Base-by-base conservation (phyloP, 2,329 filamentous ascomycete genomes). In the Tolypocladium amazonense region DNA sequence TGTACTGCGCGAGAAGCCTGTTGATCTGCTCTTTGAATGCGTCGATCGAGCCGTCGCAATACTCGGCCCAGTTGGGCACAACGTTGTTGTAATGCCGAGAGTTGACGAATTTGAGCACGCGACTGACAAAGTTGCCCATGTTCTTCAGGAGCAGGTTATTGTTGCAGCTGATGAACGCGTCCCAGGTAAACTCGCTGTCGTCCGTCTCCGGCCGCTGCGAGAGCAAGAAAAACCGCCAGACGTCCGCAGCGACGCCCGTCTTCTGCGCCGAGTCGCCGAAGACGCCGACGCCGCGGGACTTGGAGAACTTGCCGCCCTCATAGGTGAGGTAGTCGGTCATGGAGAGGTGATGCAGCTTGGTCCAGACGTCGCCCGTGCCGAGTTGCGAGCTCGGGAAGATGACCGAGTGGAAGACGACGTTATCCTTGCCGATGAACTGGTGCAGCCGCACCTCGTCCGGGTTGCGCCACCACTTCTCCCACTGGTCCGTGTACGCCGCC, bases 401-500 rank as follows among this genome's bases (percentile, higher is more conserved):
- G 68, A 96, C 89, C 52, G 88, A 89, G 77, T 96, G 92, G 65
- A 75, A 75, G 30, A 86, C 85, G 15, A 90, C 72, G 37, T 75
- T 75, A 67, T 78, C 74, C 69, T 96, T 97, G 76, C 92, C 92
- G 84, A 96, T 89, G 80, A 97, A 95, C 76, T 97, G 92, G 73
- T 94, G 96, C 14, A 97, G 83, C 69, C 88, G 84, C 55, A 97
- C 92, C 37, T 96, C 81, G 52, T 95, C 88, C 0, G 91, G 90
- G 72, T 95, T 88, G 70, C 88, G 87, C 92, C 92, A 97, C 93
- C 92, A 97, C 70, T 90, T 83, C 77, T 96, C 87, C 92, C 92
- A 97, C 63, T 95, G 81, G 59, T 84, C 79, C 4, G 92, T 96
- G 73, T 96, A 96, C 66, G 85, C 91, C 63, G 90, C 90, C 1